Base-by-base conservation (phyloP, 805 yeast genomes). In the Kodamaea jinghongensis region DNA sequence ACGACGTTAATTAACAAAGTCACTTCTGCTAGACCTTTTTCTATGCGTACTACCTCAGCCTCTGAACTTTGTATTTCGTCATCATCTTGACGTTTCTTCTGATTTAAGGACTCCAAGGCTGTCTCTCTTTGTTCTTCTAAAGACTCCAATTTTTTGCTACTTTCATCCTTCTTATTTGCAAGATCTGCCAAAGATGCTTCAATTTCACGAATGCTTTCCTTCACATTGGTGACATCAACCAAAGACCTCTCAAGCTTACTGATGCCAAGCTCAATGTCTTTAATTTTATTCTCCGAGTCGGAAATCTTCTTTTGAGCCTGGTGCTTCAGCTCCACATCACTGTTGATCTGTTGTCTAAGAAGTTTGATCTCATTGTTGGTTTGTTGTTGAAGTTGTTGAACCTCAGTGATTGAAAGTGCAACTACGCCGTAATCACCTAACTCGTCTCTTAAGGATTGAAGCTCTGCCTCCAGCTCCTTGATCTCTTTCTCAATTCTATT, bases 181-280 rank as follows among this genome's bases (percentile, higher is more conserved):
- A 33, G 17, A 6, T 43, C 41, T 9, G 17, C 13, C 14, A 45
- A 14, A 9, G 27, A 22, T 1, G 23, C 36, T 20, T 61, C 63
- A 11, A 59, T 54, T 12, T 67, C 76, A 2, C 50, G 50, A 5
- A 78, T 61, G 3, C 67, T 51, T 16, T 52, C 62, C 39, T 63
- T 59, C 38, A 75, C 50, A 38, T 63, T 68, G 14, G 61, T 61
- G 26, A 71, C 64, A 41, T 79, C 83, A 33, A 70, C 54, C 22
- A 78, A 60, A 4, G 78, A 60, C 34, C 64, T 67, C 50, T 81
- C 85, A 41, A 78, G 54, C 31, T 73, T 70, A 47, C 78, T 75
- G 17, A 85, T 73, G 2, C 54, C 49, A 31, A 83, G 55, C 48
- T 69, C 67, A 38, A 72, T 69, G 48, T 81, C 86, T 42, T 79